phyloP scores from a whole-genome alignment of 306 rosid genomes.

The Corylus avellana region DNA sequence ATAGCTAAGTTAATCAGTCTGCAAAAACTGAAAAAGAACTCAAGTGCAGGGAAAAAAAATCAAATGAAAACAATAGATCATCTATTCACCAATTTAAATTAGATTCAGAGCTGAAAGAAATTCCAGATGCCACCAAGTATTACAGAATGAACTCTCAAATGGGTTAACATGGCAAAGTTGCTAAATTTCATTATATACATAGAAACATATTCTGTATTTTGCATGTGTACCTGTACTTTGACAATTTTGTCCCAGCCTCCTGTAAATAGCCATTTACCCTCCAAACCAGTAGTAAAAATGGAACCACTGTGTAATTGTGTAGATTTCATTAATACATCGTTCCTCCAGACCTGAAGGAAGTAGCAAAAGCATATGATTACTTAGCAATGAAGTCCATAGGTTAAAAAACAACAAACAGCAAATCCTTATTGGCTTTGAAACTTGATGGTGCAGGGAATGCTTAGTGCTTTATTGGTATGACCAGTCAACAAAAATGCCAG shows the following conservation, averaged over 20 bases:
- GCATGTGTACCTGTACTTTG: slow-evolving; percentile 72
- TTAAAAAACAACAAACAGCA: not conserved
- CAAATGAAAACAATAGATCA: slow-evolving; percentile 17
- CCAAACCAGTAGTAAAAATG: slow-evolving; percentile 59
- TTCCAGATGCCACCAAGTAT: not conserved
- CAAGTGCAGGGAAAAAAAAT: not conserved
- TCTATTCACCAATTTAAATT: slow-evolving; percentile 5
- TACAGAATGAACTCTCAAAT: not conserved
- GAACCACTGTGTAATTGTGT: slow-evolving; percentile 67
- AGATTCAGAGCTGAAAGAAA: not conserved
- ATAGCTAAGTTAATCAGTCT: slow-evolving; percentile 11
- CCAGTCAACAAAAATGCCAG: not conserved
- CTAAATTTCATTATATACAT: slow-evolving; percentile 16
- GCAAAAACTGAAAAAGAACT: slow-evolving; percentile 14
- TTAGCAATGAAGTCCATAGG: slow-evolving; percentile 14
- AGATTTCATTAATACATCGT: slow-evolving; percentile 60
- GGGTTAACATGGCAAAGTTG: slow-evolving; percentile 5
- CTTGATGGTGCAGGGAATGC: not conserved
- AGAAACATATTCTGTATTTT: slow-evolving; percentile 11
- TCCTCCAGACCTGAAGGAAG: slow-evolving; percentile 76
- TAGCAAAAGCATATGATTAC: slow-evolving; percentile 21
- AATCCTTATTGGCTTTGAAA: not conserved
- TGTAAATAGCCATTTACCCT: slow-evolving; percentile 69
- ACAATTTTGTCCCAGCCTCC: slow-evolving; percentile 87
- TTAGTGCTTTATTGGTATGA: not conserved